Evolutionary conservation across 768 basidiomycete species (phyloP), one percentile per base, ranked within the genome.

Genomic region (Boletellus sp.): DNA sequence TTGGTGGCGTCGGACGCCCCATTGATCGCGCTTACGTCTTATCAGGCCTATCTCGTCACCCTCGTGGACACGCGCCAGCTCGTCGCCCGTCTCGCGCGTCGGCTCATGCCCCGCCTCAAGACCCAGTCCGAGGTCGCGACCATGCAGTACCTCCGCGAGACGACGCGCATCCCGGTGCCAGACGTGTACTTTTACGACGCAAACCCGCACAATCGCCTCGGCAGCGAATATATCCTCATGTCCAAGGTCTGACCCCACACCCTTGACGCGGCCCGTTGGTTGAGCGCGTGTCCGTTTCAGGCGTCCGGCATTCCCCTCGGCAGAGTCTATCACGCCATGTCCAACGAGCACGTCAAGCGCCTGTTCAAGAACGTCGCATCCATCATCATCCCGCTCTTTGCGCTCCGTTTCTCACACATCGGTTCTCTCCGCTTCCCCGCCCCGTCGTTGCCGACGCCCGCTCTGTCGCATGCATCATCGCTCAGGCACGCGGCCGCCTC

Each of bases 61-160:
- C 77, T 91, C 17, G 72, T 69, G 17, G 79, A 85, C 59, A 70
- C 76, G 15, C 70, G 77, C 44, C 76, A 86, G 50, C 65, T 92
- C 37, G 83, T 93, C 8, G 87, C 86, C 6, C 80, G 89, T 34
- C 87, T 92, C 20, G 90, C 90, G 3, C 83, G 89, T 44, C 80
- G 86, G 10, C 92, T 87, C 66, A 90, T 92, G 87, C 85, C 89
- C 1, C 78, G 85, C 31, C 77, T 90, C 56, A 93, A 93, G 72
- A 90, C 87, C 4, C 85, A 88, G 65, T 91, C 90, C 0, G 90
- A 93, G 62, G 85, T 90, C 8, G 89, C 90, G 3, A 93, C 90
- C 0, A 83, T 92, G 72, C 76, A 78, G n/a, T 92, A 84, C 63
- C 75, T 93, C 23, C 83, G 86, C 43, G 74, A 83, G 56, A 75